These are phyloP conservation scores for Nannochloropsis oceanica DNA, from an alignment of 108 stramenopile species.

Conservation along the genomic window DNA sequence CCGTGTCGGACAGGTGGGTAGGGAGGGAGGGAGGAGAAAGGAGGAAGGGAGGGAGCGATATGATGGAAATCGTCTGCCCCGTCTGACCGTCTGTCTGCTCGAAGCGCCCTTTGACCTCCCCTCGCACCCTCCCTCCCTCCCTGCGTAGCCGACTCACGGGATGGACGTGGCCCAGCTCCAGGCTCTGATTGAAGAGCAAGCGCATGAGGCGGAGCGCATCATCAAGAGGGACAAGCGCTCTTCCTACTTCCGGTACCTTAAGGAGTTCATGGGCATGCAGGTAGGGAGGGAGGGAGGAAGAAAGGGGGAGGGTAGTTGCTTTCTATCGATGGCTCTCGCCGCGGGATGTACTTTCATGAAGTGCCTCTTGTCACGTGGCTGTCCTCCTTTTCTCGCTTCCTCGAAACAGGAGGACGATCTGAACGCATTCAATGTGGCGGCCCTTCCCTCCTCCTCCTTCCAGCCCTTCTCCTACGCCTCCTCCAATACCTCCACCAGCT, in stretches of 20 bases:
- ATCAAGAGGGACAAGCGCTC: background rate
- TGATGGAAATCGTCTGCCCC: background rate
- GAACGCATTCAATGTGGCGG: too few species aligned
- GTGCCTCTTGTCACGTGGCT: too few species aligned
- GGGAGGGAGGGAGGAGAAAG: background rate
- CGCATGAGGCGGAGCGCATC: background rate
- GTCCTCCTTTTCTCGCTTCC: too few species aligned
- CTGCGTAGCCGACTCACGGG: background rate
- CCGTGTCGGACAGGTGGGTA: background rate
- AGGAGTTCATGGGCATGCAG: background rate
- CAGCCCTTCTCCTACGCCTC: too few species aligned
- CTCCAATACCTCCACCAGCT: too few species aligned
- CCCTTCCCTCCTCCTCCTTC: too few species aligned
- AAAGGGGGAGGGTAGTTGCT: too few species aligned
- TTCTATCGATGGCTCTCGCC: too few species aligned
- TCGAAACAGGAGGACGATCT: too few species aligned
- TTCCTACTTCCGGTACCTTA: background rate
- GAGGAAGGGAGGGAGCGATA: background rate
- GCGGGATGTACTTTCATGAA: too few species aligned
- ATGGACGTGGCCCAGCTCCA: background rate
- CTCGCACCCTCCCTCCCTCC: background rate
- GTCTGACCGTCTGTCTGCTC: background rate
- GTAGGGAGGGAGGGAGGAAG: constrained; percentile 8
- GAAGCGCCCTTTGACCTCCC: background rate
- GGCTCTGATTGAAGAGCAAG: background rate